Evolutionary conservation across 2,329 filamentous ascomycete genomes (phyloP).

Genomic region (Talaromyces marneffei): DNA sequence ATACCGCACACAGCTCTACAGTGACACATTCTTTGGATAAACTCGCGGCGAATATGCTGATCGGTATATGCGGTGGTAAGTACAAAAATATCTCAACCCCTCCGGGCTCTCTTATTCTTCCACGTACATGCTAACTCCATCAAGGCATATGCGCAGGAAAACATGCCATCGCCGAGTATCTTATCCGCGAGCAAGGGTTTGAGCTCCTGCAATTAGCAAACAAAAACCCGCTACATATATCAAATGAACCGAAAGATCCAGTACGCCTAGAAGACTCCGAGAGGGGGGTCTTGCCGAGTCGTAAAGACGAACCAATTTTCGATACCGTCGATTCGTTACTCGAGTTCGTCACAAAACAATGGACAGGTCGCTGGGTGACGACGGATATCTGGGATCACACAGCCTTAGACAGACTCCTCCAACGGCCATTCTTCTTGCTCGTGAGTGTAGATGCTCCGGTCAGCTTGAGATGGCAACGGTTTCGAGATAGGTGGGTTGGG

Average conservation of each 20-base stretch:
- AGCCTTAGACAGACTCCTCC: constrained; percentile 67
- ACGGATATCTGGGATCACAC: constrained; percentile 71
- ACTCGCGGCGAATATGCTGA: constrained; percentile 43
- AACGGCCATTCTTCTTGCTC: constrained; percentile 87
- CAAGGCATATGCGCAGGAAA: constrained; percentile 90
- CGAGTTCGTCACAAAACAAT: constrained; percentile 77
- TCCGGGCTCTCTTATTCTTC: not conserved
- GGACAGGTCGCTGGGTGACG: constrained; percentile 79
- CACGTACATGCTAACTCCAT: constrained; percentile 16
- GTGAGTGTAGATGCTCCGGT: constrained; percentile 88
- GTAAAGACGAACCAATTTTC: constrained; percentile 44
- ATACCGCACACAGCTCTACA: not conserved
- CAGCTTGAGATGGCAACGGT: constrained; percentile 74
- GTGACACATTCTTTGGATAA: not conserved
- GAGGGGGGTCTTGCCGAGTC: constrained; percentile 17
- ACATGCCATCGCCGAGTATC: constrained; percentile 78
- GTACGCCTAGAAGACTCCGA: constrained; percentile 24
- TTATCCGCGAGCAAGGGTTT: constrained; percentile 79
- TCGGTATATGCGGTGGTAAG: constrained; percentile 48
- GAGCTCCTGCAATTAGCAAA: constrained; percentile 59
- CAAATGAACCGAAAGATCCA: constrained; percentile 25
- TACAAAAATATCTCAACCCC: not conserved
- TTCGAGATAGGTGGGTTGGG: constrained; percentile 49
- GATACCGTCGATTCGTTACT: constrained; percentile 62
- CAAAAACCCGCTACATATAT: constrained; percentile 21